Evolutionary conservation across 495 filamentous ascomycete species (phyloP).

Genomic region (Tuber microsphaerosporum): DNA sequence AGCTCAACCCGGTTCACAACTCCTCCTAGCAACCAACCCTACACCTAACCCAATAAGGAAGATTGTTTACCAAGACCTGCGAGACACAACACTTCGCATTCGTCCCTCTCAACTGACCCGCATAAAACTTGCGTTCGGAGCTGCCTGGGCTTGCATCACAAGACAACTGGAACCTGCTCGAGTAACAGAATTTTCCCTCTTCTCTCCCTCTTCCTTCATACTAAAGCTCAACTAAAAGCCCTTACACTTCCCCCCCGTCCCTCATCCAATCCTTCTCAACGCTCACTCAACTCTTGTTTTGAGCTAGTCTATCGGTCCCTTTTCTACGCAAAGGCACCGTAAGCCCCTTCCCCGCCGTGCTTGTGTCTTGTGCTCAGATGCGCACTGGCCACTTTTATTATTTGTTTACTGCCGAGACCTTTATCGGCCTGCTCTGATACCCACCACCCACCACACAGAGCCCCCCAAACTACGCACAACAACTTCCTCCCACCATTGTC

Average conservation of each 20-base stretch:
- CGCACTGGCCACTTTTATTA: background rate
- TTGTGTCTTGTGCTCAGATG: background rate
- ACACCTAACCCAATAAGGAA: constrained; percentile 20
- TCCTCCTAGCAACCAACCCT: constrained; percentile 1
- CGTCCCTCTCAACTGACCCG: constrained; percentile 20
- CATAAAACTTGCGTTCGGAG: constrained; percentile 16
- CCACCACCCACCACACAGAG: background rate
- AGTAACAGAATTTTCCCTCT: background rate
- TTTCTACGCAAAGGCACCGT: background rate
- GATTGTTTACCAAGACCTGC: constrained; percentile 32
- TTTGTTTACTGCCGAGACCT: background rate
- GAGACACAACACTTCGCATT: constrained; percentile 26
- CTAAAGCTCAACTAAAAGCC: background rate
- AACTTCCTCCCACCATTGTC: constrained; percentile 5
- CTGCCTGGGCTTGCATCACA: background rate
- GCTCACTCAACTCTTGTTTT: background rate
- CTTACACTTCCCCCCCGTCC: too few relatives aligned
- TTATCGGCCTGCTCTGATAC: background rate
- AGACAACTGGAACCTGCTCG: background rate
- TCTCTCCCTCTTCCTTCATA: background rate
- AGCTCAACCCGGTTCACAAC: background rate
- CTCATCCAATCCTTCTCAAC: background rate
- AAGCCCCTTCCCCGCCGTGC: background rate
- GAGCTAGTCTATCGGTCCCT: background rate
- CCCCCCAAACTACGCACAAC: background rate